A percentile compares a stretch with the other conserved stretches of the same genome.
phyloP scores from a whole-genome alignment of 371 early-diverging fungal species.

The Coemansia sp. region DNA sequence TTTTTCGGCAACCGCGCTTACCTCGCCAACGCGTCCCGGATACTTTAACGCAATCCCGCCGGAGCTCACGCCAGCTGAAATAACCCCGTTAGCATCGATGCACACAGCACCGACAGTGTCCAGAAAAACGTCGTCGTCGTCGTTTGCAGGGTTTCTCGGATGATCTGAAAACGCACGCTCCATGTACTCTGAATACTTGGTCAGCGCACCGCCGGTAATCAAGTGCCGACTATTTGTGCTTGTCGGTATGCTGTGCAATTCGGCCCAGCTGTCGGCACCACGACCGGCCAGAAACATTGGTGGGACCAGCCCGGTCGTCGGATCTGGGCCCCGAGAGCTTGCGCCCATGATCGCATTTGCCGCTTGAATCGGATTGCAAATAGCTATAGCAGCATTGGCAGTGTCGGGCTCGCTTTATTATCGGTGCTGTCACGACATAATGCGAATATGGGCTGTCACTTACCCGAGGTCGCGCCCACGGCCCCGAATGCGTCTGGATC shows the following conservation, averaged over 20 bases:
- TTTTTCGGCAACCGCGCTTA: slow-evolving; percentile 30
- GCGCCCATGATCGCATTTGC: slow-evolving; percentile 57
- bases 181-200: slow-evolving; percentile 19
- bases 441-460: neutral
- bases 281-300: slow-evolving; percentile 72
- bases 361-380: slow-evolving; percentile 68
- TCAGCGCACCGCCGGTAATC: slow-evolving; percentile 22
- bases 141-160: neutral
- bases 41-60: slow-evolving; percentile 84
- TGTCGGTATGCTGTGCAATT: slow-evolving; percentile 38
- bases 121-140: slow-evolving; percentile 48
- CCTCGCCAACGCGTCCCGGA: slow-evolving; percentile 86
- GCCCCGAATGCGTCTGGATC: slow-evolving; percentile 68
- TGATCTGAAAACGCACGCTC: neutral
- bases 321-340: slow-evolving; percentile 51
- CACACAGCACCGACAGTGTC: slow-evolving; percentile 91
- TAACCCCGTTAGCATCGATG: slow-evolving; percentile 63
- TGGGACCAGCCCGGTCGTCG: slow-evolving; percentile 67
- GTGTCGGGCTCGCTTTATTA: too few relatives aligned
- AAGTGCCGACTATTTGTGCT: slow-evolving; percentile 31
- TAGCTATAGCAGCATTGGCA: slow-evolving; percentile 39
- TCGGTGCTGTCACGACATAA: too few relatives aligned
- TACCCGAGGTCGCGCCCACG: slow-evolving; percentile 68
- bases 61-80: slow-evolving; percentile 79
- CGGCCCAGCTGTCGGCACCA: slow-evolving; percentile 63